Percentiles rank a stretch among this genome's conserved stretches.
phyloP scores from a whole-genome alignment of 139 green algal genomes.

The Desmodesmus armatus region DNA sequence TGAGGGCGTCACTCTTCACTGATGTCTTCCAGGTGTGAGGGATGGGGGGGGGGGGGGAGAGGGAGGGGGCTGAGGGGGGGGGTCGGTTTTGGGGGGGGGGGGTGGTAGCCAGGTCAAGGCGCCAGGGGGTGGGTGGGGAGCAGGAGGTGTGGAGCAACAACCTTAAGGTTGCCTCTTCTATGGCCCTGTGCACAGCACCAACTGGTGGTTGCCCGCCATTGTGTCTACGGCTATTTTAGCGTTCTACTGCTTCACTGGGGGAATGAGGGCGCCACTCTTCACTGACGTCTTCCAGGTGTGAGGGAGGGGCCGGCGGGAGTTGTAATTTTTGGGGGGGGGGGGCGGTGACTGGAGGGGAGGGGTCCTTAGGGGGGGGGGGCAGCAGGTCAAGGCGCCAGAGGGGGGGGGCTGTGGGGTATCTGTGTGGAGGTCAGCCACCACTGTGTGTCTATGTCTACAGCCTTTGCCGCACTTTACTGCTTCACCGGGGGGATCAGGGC shows the following conservation, averaged over 20 bases:
- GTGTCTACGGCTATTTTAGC: conserved; percentile 39
- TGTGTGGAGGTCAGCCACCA: conserved; percentile 43
- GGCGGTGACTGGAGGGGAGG: too few relatives aligned
- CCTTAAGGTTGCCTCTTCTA: conserved; percentile 43
- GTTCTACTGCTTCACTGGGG: conserved; percentile 46
- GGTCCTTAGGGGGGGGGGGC: too few relatives aligned
- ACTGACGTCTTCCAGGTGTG: conserved; percentile 42
- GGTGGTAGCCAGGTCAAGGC: too few relatives aligned
- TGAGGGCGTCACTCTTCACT: conserved; percentile 44
- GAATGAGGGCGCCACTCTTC: conserved; percentile 43
- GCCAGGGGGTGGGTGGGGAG: too few relatives aligned
- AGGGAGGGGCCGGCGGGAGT: too few relatives aligned
- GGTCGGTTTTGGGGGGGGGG: too few relatives aligned
- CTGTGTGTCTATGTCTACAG: conserved; percentile 41
- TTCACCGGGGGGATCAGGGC: conserved; percentile 45
- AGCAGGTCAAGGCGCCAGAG: too few relatives aligned
- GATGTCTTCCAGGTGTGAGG: conserved; percentile 41
- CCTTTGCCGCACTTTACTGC: conserved; percentile 40
- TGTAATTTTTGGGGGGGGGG: too few relatives aligned
- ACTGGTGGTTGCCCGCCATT: conserved; percentile 38
- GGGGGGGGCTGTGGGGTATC: conserved; percentile 38
- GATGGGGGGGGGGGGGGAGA: too few relatives aligned
- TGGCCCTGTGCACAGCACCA: conserved; percentile 14
- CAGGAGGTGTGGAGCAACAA: conserved; percentile 49
- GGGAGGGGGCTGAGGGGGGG: too few relatives aligned